Percentiles rank a stretch among this genome's conserved stretches.
phyloP scores from a whole-genome alignment of 2,329 filamentous ascomycete species.

The Lachnellula suecica region DNA sequence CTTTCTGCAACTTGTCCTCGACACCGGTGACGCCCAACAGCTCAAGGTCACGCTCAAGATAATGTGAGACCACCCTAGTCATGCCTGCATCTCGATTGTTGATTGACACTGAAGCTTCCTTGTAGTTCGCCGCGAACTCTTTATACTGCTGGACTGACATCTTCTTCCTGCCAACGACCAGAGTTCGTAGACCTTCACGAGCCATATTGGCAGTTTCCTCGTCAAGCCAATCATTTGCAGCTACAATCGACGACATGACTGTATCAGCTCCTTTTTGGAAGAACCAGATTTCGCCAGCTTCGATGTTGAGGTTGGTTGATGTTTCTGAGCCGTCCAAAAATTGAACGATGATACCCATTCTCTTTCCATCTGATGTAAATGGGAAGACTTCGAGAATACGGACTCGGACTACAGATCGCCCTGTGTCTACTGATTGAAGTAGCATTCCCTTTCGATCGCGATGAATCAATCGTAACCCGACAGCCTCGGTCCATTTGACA shows the following conservation, averaged over 20 bases:
- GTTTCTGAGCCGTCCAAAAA: constrained; percentile 63
- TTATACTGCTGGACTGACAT: constrained; percentile 77
- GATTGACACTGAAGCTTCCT: constrained; percentile 78
- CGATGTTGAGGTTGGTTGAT: constrained; percentile 45
- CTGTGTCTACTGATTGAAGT: constrained; percentile 73
- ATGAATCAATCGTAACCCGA: constrained; percentile 80
- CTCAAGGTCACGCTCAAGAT: constrained; percentile 85
- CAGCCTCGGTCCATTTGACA: constrained; percentile 89
- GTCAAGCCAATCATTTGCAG: constrained; percentile 96
- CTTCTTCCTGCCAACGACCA: constrained; percentile 91
- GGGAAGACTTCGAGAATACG: constrained; percentile 93
- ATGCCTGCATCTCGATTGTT: constrained; percentile 79
- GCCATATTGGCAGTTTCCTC: constrained; percentile 99
- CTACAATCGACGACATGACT: constrained; percentile 95
- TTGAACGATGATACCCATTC: constrained; percentile 95
- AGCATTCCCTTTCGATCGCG: constrained; percentile 86
- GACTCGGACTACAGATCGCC: constrained; percentile 75
- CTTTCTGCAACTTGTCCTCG: constrained; percentile 92
- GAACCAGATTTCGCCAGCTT: constrained; percentile 87
- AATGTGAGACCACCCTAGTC: constrained; percentile 74
- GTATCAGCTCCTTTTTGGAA: constrained; percentile 98
- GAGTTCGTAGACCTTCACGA: constrained; percentile 86
- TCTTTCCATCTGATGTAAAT: constrained; percentile 95
- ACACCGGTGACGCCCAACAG: constrained; percentile 96
- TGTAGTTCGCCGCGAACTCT: constrained; percentile 73